Evolutionary conservation across 2,329 filamentous ascomycete species (phyloP).

Genomic region (Didymella pomorum): DNA sequence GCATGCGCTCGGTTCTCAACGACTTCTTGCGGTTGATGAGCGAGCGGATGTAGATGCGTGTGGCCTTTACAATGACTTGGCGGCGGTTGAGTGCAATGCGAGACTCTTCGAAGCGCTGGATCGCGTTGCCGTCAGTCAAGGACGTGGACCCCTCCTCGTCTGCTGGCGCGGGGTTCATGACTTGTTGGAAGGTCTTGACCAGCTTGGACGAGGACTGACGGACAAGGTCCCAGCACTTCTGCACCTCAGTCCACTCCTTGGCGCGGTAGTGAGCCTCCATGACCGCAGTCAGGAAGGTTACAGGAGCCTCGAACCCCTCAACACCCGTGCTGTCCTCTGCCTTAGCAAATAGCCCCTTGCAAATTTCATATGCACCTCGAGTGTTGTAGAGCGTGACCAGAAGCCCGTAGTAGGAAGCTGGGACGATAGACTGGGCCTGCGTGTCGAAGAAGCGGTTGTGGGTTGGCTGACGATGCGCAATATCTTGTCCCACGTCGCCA

Average conservation of each 20-base stretch:
- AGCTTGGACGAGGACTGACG: conserved; percentile 61
- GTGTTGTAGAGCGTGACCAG: conserved; percentile 65
- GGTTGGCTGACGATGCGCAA: conserved; percentile 38
- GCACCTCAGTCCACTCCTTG: conserved; percentile 66
- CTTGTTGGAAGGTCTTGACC: conserved; percentile 43
- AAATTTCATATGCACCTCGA: conserved; percentile 55
- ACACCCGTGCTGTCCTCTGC: conserved; percentile 27
- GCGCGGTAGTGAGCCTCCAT: conserved; percentile 72
- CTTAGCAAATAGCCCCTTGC: conserved; percentile 39
- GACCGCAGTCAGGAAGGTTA: conserved; percentile 60
- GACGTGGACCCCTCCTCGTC: conserved; percentile 23
- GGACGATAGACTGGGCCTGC: conserved; percentile 53
- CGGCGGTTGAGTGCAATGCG: conserved; percentile 50
- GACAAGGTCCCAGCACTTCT: conserved; percentile 71
- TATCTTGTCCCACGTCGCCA: conserved; percentile 38
- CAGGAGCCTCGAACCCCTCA: conserved; percentile 32
- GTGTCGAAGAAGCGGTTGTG: conserved; percentile 33
- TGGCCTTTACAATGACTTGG: conserved; percentile 58
- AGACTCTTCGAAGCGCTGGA: conserved; percentile 29
- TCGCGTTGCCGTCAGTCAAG: conserved; percentile 33
- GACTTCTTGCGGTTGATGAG: conserved; percentile 58
- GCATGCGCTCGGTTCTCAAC: conserved; percentile 34
- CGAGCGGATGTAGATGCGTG: conserved; percentile 62
- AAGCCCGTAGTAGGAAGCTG: conserved; percentile 62
- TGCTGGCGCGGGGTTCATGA: conserved; percentile 43